phyloP scores from a whole-genome alignment of 1,139 yeast species.

The Yamadazyma mexicana region DNA sequence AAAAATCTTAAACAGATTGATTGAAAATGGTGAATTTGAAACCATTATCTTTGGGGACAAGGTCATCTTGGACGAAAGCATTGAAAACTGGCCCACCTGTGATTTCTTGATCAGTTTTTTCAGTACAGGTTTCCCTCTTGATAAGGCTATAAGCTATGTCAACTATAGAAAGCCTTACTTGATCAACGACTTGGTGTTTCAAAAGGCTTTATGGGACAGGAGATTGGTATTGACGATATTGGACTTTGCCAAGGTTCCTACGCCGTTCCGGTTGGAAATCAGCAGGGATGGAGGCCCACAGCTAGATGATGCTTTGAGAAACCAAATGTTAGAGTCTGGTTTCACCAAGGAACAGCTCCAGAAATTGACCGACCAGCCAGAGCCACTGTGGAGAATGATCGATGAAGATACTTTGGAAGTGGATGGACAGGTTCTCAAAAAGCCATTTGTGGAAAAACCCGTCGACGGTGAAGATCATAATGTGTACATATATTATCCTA shows the following conservation, averaged over 20 bases:
- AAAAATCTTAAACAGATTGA: slow-evolving; percentile 80
- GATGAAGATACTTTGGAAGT: slow-evolving; percentile 83
- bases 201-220: slow-evolving; percentile 95
- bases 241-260: slow-evolving; percentile 80
- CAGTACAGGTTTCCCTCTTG: slow-evolving; percentile 94
- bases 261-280: slow-evolving; percentile 84
- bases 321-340: slow-evolving; percentile 39
- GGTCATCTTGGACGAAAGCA: slow-evolving; percentile 86
- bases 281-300: slow-evolving; percentile 97
- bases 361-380: slow-evolving; percentile 62
- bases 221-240: slow-evolving; percentile 81
- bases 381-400: slow-evolving; percentile 87
- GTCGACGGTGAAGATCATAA: slow-evolving; percentile 99
- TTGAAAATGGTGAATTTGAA: slow-evolving; percentile 94
- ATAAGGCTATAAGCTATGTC: slow-evolving; percentile 90
- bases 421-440: slow-evolving; percentile 67
- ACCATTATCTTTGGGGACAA: slow-evolving; percentile 97
- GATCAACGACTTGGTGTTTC: slow-evolving; percentile 87
- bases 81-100: slow-evolving; percentile 98
- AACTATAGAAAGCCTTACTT: slow-evolving; percentile 86
- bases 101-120: slow-evolving; percentile 92
- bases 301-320: slow-evolving; percentile 60
- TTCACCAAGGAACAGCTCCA: slow-evolving; percentile 47
- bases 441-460: slow-evolving; percentile 98
- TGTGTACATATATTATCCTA: slow-evolving; percentile 87